These are phyloP conservation scores for Chrysoporthe puriensis DNA, from an alignment of 2,329 filamentous ascomycete genomes.

Conservation along the genomic window DNA sequence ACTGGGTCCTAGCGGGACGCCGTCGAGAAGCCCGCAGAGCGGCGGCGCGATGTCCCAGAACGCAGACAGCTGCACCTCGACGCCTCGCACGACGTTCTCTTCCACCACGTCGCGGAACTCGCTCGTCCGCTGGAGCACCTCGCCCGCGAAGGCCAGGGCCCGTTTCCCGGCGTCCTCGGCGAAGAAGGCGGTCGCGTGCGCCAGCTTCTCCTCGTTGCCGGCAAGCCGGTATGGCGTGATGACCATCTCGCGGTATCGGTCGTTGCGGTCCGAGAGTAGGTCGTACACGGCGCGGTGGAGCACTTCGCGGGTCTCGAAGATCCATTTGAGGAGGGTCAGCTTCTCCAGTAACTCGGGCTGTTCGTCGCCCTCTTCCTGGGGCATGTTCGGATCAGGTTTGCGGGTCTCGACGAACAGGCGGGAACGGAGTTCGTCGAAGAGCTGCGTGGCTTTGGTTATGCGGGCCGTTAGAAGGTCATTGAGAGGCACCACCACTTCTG, in stretches of 20 bases:
- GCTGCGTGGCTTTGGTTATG: conserved; percentile 71
- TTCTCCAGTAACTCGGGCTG: conserved; percentile 93
- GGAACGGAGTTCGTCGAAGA: conserved; percentile 76
- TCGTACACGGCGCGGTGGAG: conserved; percentile 86
- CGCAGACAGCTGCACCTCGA: conserved; percentile 87
- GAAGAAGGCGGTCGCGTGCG: conserved; percentile 82
- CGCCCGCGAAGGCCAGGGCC: conserved; percentile 69
- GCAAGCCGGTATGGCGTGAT: conserved; percentile 77
- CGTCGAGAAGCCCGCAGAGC: conserved; percentile 76
- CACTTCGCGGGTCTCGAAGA: conserved; percentile 90
- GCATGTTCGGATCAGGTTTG: conserved; percentile 73
- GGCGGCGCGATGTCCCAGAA: conserved; percentile 98
- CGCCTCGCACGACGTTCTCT: conserved; percentile 81
- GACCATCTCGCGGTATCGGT: conserved; percentile 84
- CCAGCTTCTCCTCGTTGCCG: conserved; percentile 77
- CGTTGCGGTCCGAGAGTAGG: conserved; percentile 80
- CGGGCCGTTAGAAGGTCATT: conserved; percentile 79
- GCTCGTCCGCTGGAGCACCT: conserved; percentile 72
- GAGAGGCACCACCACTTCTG: conserved; percentile 78
- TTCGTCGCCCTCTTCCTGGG: conserved; percentile 94
- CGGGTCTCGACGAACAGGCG: conserved; percentile 75
- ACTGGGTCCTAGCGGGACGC: conserved; percentile 60
- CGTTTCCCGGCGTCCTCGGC: conserved; percentile 75
- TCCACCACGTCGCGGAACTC: conserved; percentile 81
- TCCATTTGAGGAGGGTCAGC: conserved; percentile 92